Conservation (phyloP, 2,329 filamentous ascomycete species). For the Endoconidiophora polonica region DNA sequence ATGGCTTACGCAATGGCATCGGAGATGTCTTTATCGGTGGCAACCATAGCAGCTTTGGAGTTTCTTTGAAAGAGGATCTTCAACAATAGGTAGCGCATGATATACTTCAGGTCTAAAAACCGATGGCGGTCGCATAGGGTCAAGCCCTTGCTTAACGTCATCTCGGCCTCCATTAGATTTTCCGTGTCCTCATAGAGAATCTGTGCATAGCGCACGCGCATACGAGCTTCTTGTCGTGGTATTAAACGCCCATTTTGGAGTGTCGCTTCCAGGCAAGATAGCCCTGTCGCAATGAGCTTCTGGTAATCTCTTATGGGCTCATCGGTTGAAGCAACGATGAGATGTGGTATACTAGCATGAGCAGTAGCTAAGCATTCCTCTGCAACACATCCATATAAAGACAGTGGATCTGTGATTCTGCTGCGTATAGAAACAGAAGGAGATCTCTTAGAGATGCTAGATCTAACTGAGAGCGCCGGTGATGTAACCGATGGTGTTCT, state of each 20-base stretch:
- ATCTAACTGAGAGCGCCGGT: constrained; percentile 24
- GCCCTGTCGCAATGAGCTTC: constrained; percentile 51
- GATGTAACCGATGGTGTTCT: constrained; percentile 25
- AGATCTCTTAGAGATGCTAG: constrained; percentile 26
- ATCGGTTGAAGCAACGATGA: constrained; percentile 32
- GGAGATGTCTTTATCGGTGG: constrained; percentile 49
- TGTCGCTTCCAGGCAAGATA: constrained; percentile 56
- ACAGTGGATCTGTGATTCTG: constrained; percentile 32
- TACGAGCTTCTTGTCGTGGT: constrained; percentile 50
- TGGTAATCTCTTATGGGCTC: constrained; percentile 41
- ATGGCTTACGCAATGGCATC: constrained; percentile 47
- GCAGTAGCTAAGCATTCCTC: constrained; percentile 61
- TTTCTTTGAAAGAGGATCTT: constrained; percentile 55
- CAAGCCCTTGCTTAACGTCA: constrained; percentile 53
- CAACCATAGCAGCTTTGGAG: constrained; percentile 55
- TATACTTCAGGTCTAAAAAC: constrained; percentile 51
- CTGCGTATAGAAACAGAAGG: constrained; percentile 26
- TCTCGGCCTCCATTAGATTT: constrained; percentile 57
- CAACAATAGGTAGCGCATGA: constrained; percentile 56
- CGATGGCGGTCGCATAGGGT: constrained; percentile 44
- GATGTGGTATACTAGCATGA: constrained; percentile 27
- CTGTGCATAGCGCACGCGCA: constrained; percentile 55
- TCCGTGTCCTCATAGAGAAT: constrained; percentile 61
- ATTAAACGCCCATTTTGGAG: constrained; percentile 43
- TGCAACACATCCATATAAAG: constrained; percentile 52